Conservation (phyloP, 1,284 basidiomycete genomes). For the Sanghuangporus baumii region DNA sequence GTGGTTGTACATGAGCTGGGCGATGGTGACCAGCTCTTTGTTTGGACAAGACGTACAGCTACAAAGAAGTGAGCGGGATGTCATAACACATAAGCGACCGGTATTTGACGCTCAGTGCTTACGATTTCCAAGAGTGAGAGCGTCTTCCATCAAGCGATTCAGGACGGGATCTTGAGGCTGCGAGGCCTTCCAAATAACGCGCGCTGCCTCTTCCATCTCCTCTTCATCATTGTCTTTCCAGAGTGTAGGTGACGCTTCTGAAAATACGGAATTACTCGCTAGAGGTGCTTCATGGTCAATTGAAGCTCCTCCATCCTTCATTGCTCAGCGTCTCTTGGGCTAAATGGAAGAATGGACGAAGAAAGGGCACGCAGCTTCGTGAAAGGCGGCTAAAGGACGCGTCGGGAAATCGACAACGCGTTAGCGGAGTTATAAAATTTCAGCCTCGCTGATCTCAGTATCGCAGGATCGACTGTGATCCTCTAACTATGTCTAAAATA, state of each 20-base stretch:
- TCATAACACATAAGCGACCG: not conserved
- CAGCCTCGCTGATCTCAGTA: too few species aligned
- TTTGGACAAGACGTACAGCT: not conserved
- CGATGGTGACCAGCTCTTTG: constrained; percentile 7
- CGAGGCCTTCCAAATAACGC: constrained; percentile 14
- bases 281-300: not conserved
- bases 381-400: too few species aligned
- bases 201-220: not conserved
- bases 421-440: too few species aligned
- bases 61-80: not conserved
- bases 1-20: not conserved
- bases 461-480: too few species aligned
- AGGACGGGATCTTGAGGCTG: constrained; percentile 9
- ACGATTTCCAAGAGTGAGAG: constrained; percentile 2
- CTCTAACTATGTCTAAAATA: too few species aligned
- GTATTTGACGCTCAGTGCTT: not conserved
- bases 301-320: not conserved
- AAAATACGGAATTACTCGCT: not conserved
- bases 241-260: not conserved
- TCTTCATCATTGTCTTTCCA: constrained; percentile 3
- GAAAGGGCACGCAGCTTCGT: too few species aligned
- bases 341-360: too few species aligned
- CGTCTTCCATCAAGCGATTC: constrained; percentile 8
- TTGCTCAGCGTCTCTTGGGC: not conserved
- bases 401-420: too few species aligned